These are phyloP conservation scores for Ascochyta lentis DNA, from an alignment of 2,329 filamentous ascomycete species.

Conservation along the genomic window DNA sequence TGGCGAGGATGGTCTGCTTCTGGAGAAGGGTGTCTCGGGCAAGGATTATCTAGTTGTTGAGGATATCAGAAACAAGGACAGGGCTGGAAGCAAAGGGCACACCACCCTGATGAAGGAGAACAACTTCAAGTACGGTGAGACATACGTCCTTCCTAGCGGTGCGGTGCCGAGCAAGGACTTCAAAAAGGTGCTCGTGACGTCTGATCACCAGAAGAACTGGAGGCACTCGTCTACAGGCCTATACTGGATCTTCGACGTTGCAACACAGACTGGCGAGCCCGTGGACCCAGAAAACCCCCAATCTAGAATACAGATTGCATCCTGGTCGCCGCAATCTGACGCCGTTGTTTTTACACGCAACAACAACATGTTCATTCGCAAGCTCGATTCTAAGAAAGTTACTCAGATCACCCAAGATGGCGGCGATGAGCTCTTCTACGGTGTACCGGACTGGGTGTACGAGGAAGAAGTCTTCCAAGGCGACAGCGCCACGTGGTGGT, in stretches of 20 bases:
- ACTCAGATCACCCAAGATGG: slow-evolving; percentile 85
- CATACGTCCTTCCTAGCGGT: slow-evolving; percentile 63
- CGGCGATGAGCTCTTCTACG: slow-evolving; percentile 88
- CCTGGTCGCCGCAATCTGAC: slow-evolving; percentile 87
- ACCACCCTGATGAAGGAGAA: slow-evolving; percentile 77
- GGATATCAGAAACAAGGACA: slow-evolving; percentile 70
- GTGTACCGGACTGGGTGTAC: slow-evolving; percentile 97
- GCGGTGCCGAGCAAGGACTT: slow-evolving; percentile 82
- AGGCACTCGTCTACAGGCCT: slow-evolving; percentile 84
- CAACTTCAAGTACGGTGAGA: slow-evolving; percentile 66
- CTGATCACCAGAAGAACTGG: slow-evolving; percentile 78
- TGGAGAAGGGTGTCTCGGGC: slow-evolving; percentile 69
- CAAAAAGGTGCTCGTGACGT: slow-evolving; percentile 83
- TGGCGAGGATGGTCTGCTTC: slow-evolving; percentile 82
- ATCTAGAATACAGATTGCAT: slow-evolving; percentile 78
- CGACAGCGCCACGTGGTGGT: slow-evolving; percentile 94
- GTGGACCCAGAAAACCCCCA: slow-evolving; percentile 73
- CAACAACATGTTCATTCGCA: slow-evolving; percentile 88
- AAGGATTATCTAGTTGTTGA: slow-evolving; percentile 83
- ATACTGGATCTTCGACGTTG: slow-evolving; percentile 94
- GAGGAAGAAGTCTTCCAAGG: slow-evolving; percentile 83
- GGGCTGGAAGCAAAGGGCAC: slow-evolving; percentile 54
- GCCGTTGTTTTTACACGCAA: slow-evolving; percentile 86
- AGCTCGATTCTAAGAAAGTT: slow-evolving; percentile 65
- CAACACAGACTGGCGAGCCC: slow-evolving; percentile 76